Evolutionary conservation across 768 basidiomycete species (phyloP).

Genomic region (Kwoniella europaea): DNA sequence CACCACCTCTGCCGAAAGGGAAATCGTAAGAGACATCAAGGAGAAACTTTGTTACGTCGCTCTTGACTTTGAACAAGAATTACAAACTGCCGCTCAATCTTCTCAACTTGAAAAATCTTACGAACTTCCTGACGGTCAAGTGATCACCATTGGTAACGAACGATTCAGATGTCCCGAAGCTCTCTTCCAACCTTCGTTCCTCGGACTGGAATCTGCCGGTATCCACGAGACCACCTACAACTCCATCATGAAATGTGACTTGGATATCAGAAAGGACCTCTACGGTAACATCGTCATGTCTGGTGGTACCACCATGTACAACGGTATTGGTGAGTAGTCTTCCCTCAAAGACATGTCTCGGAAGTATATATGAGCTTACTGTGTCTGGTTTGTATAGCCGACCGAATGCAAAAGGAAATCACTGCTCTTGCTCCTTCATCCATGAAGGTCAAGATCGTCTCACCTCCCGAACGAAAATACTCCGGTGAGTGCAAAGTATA

Average conservation of each 20-base stretch:
- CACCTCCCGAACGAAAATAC: conserved; percentile 79
- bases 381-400: conserved; percentile 60
- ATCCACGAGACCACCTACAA: conserved; percentile 90
- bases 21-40: conserved; percentile 97
- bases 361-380: background rate
- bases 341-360: no score
- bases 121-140: conserved; percentile 89
- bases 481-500: conserved; percentile 8
- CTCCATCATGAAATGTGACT: conserved; percentile 65
- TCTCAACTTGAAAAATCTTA: conserved; percentile 91
- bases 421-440: conserved; percentile 80
- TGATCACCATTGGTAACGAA: conserved; percentile 93
- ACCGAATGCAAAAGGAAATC: conserved; percentile 95
- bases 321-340: conserved; percentile 68
- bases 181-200: conserved; percentile 76
- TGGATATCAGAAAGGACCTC: conserved; percentile 73
- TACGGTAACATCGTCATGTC: conserved; percentile 84
- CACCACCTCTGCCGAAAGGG: conserved; percentile 89
- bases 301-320: conserved; percentile 94
- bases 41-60: conserved; percentile 96
- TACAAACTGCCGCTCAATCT: conserved; percentile 85
- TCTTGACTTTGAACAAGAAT: conserved; percentile 90
- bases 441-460: conserved; percentile 95
- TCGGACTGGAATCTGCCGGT: conserved; percentile 78
- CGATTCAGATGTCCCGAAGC: conserved; percentile 71